Evolutionary conservation across 805 yeast genomes (phyloP), one percentile per base, ranked within the genome.

Genomic region (Brettanomyces bruxellensis): DNA sequence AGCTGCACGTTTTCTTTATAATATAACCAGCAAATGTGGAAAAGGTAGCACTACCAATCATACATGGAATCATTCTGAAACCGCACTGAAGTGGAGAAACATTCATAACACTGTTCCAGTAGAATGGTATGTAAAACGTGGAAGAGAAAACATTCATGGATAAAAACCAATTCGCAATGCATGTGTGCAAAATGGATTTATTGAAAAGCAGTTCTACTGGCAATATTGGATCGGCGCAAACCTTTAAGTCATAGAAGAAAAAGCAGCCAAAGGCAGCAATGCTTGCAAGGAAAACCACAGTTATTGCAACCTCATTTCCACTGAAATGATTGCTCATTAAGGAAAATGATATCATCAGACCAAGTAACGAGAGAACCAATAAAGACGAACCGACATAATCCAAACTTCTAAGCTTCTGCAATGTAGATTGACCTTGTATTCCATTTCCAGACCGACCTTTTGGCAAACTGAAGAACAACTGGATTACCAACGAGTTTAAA

Each of bases 41-140:
- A 2, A 91, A 90, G 22, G 65, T 44, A 0, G 89, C 76, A 8
- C 81, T 79, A 12, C 84, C 86, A 39, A 83, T 55, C 55, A 86
- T 85, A 56, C 83, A 83, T 1, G 78, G 72, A 25, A 75, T 59
- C 41, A 72, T 53, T 42, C 80, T 60, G 34, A 64, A 54, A 23
- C 80, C 80, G 46, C 60, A 50, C 5, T 56, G 56, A 40, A 57
- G 47, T 9, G 65, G 56, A 8, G 55, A 39, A 40, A 60, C 40
- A 35, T 57, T 55, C 38, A 58, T 60, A 24, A 60, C 64, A 38
- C 55, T 47, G 1, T 52, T 47, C 65, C 65, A 79, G 56, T 71
- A 84, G 18, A 87, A 71, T 1, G 96, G 96, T 3, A 81, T 71
- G 61, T 81, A 86, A 64, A 72, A 87, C 46, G 86, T 59, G 51